Base-by-base conservation (phyloP, 1,139 yeast genomes). In the Pichia sp. region DNA sequence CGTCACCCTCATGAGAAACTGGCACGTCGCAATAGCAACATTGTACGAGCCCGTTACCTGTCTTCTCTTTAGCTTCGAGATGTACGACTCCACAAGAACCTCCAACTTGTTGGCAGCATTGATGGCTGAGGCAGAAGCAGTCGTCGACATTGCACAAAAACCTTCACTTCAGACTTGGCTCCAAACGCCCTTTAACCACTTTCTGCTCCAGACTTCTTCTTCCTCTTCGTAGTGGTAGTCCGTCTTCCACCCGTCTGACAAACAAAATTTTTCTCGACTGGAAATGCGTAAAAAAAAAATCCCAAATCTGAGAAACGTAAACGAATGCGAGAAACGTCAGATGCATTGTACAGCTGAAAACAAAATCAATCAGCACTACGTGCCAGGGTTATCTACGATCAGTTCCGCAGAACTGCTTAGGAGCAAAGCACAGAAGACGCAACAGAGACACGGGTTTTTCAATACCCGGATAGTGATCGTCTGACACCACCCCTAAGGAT, bases 11-110 rank as follows among this genome's bases (percentile, higher is more conserved):
- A 90, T 86, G 61, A 93, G 73, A 52, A 93, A 75, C 63, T 90
- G 95, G 16, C 97, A 85, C 7, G 97, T 88, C 56, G 88, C 93
- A 50, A 90, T 74, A 0, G 98, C 98, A 51, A 90, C 88, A 32
- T 76, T 78, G 64, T 85, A 84, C 36, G 95, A 87, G 1, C 90
- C 93, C 6, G 76, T 71, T 49, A 87, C 75, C 65, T 87, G 92
- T 55, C 90, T 83, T 57, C 96, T 82, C 68, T 87, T 87, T 61
- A 87, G 76, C 62, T 78, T 71, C 29, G 75, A 73, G 38, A 73
- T 68, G 54, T 75, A 74, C 2, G 74, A 62, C 54, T 73, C 76
- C 45, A 75, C 67, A 29, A 71, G 67, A 5, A 71, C 67, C 60
- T 66, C 69, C 11, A 58, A 59, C 46, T 64, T 74, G 48, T 64